These are phyloP conservation scores for Verticillium isaacii DNA, from an alignment of 2,329 filamentous ascomycete species.

Conservation along the genomic window DNA sequence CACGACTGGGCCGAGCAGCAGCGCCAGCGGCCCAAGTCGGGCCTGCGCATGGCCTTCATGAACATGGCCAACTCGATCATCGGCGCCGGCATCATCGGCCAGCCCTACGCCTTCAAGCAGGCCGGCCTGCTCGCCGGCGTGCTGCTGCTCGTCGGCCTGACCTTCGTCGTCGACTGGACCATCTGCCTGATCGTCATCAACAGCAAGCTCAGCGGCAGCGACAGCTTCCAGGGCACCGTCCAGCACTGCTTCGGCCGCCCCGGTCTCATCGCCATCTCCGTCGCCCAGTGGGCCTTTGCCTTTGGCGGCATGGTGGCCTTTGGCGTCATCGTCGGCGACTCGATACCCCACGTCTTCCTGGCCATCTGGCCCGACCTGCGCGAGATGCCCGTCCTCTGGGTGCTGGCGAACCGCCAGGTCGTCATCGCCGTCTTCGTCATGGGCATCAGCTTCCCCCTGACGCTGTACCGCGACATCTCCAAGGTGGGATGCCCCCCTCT, in stretches of 20 bases:
- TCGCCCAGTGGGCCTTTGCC: constrained; percentile 97
- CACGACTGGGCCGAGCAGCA: constrained; percentile 49
- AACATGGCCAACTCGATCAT: constrained; percentile 99
- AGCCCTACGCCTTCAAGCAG: constrained; percentile 94
- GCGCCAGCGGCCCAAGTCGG: constrained; percentile 70
- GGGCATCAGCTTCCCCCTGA: constrained; percentile 84
- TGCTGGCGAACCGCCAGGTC: constrained; percentile 75
- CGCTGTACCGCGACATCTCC: constrained; percentile 91
- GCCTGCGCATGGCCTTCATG: constrained; percentile 88
- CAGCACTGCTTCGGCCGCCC: constrained; percentile 89
- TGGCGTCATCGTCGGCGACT: constrained; percentile 94
- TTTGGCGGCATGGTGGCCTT: constrained; percentile 99
- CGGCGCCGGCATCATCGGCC: constrained; percentile 68
- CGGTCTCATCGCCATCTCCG: constrained; percentile 78
- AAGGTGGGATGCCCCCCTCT: constrained; percentile 55
- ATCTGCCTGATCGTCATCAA: constrained; percentile 97
- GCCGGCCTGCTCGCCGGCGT: constrained; percentile 81
- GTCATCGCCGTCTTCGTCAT: constrained; percentile 86
- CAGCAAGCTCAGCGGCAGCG: constrained; percentile 89
- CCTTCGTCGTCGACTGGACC: constrained; percentile 90
- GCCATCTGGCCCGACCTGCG: constrained; percentile 75
- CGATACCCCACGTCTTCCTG: constrained; percentile 82
- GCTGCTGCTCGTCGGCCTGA: constrained; percentile 71
- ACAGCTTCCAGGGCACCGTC: constrained; percentile 93
- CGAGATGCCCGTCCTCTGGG: constrained; percentile 70